Evolutionary conservation across 2,329 filamentous ascomycete genomes (phyloP).

Genomic region (Penicillium brasilianum): DNA sequence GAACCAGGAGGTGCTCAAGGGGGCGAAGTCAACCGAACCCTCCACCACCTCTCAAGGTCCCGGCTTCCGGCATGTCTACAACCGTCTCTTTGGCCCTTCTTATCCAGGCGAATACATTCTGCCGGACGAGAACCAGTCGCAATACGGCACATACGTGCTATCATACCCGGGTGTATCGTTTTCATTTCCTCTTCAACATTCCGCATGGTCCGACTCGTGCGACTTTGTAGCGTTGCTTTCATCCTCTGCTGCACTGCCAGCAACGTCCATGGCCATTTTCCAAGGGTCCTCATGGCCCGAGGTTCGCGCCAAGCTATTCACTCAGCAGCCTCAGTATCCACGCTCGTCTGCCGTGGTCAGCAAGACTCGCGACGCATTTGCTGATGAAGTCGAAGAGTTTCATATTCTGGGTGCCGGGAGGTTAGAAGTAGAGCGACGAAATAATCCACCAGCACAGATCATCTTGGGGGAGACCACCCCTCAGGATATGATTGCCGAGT

Average conservation of each 20-base stretch:
- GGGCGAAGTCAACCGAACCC: slow-evolving; percentile 41
- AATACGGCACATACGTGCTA: slow-evolving; percentile 78
- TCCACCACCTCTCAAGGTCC: slow-evolving; percentile 61
- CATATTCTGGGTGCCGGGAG: slow-evolving; percentile 77
- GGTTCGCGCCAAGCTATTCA: slow-evolving; percentile 76
- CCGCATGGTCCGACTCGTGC: slow-evolving; percentile 72
- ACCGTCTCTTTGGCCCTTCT: slow-evolving; percentile 88
- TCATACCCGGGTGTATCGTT: slow-evolving; percentile 96
- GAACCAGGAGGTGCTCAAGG: slow-evolving; percentile 75
- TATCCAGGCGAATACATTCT: slow-evolving; percentile 92
- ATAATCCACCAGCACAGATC: slow-evolving; percentile 70
- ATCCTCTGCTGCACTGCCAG: slow-evolving; percentile 74
- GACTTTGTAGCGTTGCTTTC: slow-evolving; percentile 89
- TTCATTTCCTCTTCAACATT: slow-evolving; percentile 77
- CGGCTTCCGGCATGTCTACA: slow-evolving; percentile 87
- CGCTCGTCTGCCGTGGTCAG: slow-evolving; percentile 71
- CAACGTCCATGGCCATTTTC: slow-evolving; percentile 88
- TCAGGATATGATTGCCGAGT: slow-evolving; percentile 86
- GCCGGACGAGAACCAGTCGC: slow-evolving; percentile 58
- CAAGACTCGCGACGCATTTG: slow-evolving; percentile 77
- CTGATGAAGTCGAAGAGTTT: slow-evolving; percentile 85
- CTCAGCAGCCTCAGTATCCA: slow-evolving; percentile 72
- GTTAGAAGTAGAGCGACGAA: slow-evolving; percentile 77
- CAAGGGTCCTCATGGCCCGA: slow-evolving; percentile 89
- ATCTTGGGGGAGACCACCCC: slow-evolving; percentile 83